These are phyloP conservation scores for Gossypium davidsonii DNA, from an alignment of 441 rosid species.

Conservation along the genomic window DNA sequence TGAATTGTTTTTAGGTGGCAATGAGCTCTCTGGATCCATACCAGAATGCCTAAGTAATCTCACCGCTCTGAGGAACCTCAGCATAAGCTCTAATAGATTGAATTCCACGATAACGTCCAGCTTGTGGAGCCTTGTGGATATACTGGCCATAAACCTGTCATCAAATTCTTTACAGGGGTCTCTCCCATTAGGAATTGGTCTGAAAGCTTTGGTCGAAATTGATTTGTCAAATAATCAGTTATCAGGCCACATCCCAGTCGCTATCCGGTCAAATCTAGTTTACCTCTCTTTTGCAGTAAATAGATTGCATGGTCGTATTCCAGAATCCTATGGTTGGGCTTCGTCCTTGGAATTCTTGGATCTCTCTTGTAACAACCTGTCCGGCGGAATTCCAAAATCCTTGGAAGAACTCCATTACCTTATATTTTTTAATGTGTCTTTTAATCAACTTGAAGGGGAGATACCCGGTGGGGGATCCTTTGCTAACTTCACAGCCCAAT, in stretches of 20 bases:
- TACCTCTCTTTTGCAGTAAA: slow-evolving; percentile 9
- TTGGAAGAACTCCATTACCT: background rate
- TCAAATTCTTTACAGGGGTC: slow-evolving; percentile 8
- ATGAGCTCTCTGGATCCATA: slow-evolving; percentile 5
- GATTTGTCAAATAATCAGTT: slow-evolving; percentile 12
- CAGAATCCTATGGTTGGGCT: background rate
- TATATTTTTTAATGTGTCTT: slow-evolving; percentile 6
- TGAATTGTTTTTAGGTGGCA: background rate
- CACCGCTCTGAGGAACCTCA: background rate
- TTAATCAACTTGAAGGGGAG: slow-evolving; percentile 11
- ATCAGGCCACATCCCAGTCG: background rate
- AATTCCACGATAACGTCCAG: background rate
- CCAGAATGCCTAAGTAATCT: slow-evolving; percentile 13
- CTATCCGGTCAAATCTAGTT: too few species aligned
- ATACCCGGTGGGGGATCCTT: slow-evolving; percentile 13
- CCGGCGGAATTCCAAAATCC: slow-evolving; percentile 7
- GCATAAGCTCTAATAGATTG: background rate
- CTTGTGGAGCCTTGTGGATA: slow-evolving; percentile 13
- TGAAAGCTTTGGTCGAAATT: background rate
- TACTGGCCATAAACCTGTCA: slow-evolving; percentile 15
- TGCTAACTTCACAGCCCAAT: background rate
- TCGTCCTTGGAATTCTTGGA: slow-evolving; percentile 4
- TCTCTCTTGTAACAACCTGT: slow-evolving; percentile 7
- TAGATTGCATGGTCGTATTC: slow-evolving; percentile 1
- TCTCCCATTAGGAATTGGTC: background rate